phyloP scores from a whole-genome alignment of 306 rosid species.

The Sicyos edulis region DNA sequence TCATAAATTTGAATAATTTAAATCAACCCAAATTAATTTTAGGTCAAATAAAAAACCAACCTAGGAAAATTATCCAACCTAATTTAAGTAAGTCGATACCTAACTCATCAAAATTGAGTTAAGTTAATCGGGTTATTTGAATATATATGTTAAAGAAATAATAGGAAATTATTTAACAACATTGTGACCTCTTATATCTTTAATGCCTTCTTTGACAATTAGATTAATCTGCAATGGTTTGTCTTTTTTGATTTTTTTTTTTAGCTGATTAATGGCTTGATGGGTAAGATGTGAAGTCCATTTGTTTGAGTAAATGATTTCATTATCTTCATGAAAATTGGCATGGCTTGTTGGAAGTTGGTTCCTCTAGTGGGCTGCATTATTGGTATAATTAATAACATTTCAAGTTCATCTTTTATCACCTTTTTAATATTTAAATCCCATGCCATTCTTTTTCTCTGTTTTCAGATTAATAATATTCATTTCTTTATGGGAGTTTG shows the following conservation, averaged over 20 bases:
- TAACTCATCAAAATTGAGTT: too few species aligned
- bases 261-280: background rate
- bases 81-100: too few species aligned
- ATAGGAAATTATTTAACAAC: too few species aligned
- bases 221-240: too few species aligned
- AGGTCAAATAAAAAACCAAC: too few species aligned
- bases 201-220: too few species aligned
- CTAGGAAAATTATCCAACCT: too few species aligned
- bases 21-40: too few species aligned
- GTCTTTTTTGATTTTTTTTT: background rate
- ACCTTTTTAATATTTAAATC: constrained; percentile 6
- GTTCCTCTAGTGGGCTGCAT: constrained; percentile 14
- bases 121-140: too few species aligned
- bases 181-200: too few species aligned
- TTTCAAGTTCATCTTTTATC: background rate
- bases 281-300: background rate
- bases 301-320: background rate
- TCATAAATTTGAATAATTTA: too few species aligned
- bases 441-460: background rate
- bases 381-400: background rate
- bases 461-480: background rate
- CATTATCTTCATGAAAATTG: constrained; percentile 2
- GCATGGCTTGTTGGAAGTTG: constrained; percentile 8
- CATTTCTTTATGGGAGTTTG: constrained; percentile 12
- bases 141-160: too few species aligned